Evolutionary conservation across 495 filamentous ascomycete species (phyloP).

Genomic region (Penicillium pancosmium): DNA sequence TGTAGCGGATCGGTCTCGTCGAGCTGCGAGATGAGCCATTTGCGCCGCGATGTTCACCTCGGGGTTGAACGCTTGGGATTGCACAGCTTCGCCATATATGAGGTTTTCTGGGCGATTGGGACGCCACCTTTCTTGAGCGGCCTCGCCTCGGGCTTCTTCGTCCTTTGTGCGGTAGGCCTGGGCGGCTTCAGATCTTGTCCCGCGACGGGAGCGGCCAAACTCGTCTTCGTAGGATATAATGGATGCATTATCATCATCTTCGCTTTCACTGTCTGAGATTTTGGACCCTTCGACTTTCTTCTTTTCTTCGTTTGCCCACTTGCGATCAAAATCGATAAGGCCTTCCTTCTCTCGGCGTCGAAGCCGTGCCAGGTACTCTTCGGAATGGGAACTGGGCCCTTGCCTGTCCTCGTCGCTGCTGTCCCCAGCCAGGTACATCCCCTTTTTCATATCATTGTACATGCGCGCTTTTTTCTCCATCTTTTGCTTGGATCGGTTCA

Average conservation of each 20-base stretch:
- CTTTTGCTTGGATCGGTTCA: constrained; percentile 67
- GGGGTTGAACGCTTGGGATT: constrained; percentile 77
- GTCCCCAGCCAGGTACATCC: constrained; percentile 52
- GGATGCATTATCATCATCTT: constrained; percentile 55
- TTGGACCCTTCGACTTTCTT: constrained; percentile 39
- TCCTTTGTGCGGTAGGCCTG: constrained; percentile 56
- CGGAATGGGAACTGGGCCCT: constrained; percentile 24
- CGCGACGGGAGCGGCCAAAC: constrained; percentile 75
- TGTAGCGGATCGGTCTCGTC: constrained; percentile 73
- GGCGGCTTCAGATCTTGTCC: constrained; percentile 64
- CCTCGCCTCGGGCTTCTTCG: constrained; percentile 33
- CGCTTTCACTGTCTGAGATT: constrained; percentile 30
- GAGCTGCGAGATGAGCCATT: constrained; percentile 73
- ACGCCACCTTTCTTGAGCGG: constrained; percentile 53
- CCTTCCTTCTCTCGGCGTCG: constrained; percentile 51
- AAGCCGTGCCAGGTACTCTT: constrained; percentile 35
- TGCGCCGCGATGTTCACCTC: constrained; percentile 57
- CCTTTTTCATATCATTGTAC: constrained; percentile 81
- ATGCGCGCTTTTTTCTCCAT: constrained; percentile 86
- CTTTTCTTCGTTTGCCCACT: constrained; percentile 75
- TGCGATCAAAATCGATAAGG: constrained; percentile 90
- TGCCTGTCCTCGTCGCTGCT: constrained; percentile 51
- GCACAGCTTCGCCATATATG: constrained; percentile 82
- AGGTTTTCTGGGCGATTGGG: constrained; percentile 69
- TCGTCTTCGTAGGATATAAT: constrained; percentile 85